Conservation (phyloP, 2,329 filamentous ascomycete species). For the Lasiodiplodia theobromae region DNA sequence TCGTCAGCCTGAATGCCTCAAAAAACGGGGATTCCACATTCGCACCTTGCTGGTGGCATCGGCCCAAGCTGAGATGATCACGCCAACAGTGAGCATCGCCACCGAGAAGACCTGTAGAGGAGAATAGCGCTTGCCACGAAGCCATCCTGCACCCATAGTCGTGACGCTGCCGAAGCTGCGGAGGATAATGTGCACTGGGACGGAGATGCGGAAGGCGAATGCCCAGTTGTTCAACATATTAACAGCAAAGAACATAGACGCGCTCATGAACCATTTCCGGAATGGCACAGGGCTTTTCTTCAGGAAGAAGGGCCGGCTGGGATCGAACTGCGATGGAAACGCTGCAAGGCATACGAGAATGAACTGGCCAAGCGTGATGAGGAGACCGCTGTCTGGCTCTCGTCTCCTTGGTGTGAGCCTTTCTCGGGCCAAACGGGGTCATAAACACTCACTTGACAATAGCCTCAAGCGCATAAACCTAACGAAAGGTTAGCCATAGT, state of each 20-base stretch:
- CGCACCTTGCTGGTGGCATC: slow-evolving; percentile 84
- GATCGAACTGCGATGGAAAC: slow-evolving; percentile 54
- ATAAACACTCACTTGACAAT: slow-evolving; percentile 80
- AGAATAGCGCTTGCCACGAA: slow-evolving; percentile 86
- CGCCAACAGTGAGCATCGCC: slow-evolving; percentile 80
- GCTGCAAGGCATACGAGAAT: slow-evolving; percentile 68
- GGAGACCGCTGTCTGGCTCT: slow-evolving; percentile 81
- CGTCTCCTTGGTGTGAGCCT: slow-evolving; percentile 61
- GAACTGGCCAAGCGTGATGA: slow-evolving; percentile 61
- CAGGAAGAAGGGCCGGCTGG: slow-evolving; percentile 73
- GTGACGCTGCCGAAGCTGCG: slow-evolving; percentile 95
- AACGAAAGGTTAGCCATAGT: background rate
- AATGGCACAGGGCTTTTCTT: slow-evolving; percentile 81
- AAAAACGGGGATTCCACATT: slow-evolving; percentile 3
- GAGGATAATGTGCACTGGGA: slow-evolving; percentile 95
- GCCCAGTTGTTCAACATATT: slow-evolving; percentile 98
- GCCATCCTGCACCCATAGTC: slow-evolving; percentile 87
- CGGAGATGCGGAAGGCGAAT: slow-evolving; percentile 95
- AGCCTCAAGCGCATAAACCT: slow-evolving; percentile 95
- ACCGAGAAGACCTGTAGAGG: slow-evolving; percentile 82
- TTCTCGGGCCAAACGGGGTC: background rate
- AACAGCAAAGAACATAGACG: slow-evolving; percentile 88
- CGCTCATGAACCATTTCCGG: slow-evolving; percentile 85
- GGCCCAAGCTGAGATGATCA: slow-evolving; percentile 86
- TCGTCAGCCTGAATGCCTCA: background rate